A percentile compares a stretch with the other conserved stretches of the same genome.
Evolutionary conservation across 768 basidiomycete species (phyloP).

Genomic region (Zangia roseola): DNA sequence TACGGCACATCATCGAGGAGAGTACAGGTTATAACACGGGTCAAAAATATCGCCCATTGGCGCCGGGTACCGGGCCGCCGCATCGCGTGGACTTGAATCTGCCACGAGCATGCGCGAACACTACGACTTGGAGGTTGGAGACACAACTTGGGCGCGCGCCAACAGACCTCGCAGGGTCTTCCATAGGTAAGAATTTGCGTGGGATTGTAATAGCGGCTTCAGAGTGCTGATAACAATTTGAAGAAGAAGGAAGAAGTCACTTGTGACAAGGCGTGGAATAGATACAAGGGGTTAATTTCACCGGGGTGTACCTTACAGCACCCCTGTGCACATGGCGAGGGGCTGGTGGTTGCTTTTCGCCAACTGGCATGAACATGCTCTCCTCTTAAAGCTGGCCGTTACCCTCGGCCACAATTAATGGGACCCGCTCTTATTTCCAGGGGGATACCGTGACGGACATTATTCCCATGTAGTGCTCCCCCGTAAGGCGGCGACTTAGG

Average conservation of each 20-base stretch:
- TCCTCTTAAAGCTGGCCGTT: background rate
- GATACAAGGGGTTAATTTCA: background rate
- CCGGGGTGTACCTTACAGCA: background rate
- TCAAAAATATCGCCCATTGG: background rate
- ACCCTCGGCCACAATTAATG: too few relatives aligned
- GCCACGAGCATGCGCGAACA: background rate
- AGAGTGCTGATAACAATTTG: background rate
- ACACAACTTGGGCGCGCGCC: too few relatives aligned
- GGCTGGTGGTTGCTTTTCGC: background rate
- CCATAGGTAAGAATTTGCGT: background rate
- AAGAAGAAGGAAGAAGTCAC: background rate
- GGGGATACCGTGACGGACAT: background rate
- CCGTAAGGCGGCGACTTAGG: background rate
- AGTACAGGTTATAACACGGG: background rate
- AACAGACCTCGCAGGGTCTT: too few relatives aligned
- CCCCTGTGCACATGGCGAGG: constrained; percentile 3
- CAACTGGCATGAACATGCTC: background rate
- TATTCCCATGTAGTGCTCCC: background rate
- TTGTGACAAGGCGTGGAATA: background rate
- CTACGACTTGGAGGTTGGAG: too few relatives aligned
- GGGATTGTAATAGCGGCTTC: background rate
- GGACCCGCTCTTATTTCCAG: background rate
- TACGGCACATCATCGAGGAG: background rate
- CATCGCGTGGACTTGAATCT: background rate
- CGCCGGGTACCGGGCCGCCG: background rate